These are phyloP conservation scores for Stemphylium vesicarium DNA, from an alignment of 2,329 filamentous ascomycete genomes.

Conservation along the genomic window DNA sequence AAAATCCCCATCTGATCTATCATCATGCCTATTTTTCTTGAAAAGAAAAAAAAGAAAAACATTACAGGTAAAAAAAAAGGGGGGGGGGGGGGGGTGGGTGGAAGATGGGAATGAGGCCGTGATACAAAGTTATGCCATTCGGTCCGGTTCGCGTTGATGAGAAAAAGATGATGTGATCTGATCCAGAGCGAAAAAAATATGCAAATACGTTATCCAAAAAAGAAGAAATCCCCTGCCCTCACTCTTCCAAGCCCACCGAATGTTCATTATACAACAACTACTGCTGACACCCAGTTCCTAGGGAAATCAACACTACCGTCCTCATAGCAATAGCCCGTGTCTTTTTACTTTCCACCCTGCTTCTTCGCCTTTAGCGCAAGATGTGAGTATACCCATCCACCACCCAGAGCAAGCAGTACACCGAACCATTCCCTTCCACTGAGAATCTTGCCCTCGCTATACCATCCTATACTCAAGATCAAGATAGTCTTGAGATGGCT, in stretches of 20 bases:
- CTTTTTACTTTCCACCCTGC: conserved; percentile 34
- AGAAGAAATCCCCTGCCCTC: not conserved
- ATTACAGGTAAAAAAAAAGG: too few relatives aligned
- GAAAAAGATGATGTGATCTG: too few relatives aligned
- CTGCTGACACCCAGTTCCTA: not conserved
- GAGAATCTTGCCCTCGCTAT: conserved; percentile 53
- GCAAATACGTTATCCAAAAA: not conserved
- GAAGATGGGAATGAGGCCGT: too few relatives aligned
- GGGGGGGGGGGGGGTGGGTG: too few relatives aligned
- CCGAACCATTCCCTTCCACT: conserved; percentile 51
- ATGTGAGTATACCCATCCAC: conserved; percentile 56
- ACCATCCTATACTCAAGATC: conserved; percentile 55
- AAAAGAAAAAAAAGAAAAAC: not conserved
- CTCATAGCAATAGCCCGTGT: not conserved
- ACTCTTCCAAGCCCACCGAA: not conserved
- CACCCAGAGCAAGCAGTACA: conserved; percentile 53
- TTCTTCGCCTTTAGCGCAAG: conserved; percentile 47
- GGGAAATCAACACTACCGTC: not conserved
- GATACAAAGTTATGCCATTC: not conserved
- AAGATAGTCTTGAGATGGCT: conserved; percentile 55
- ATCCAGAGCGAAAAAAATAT: not conserved
- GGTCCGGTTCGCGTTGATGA: not conserved
- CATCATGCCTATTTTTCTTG: not conserved
- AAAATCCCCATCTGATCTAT: not conserved
- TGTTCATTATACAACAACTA: not conserved